Conservation (phyloP, 371 early-diverging fungal species). For the Apophysomyces elegans region DNA sequence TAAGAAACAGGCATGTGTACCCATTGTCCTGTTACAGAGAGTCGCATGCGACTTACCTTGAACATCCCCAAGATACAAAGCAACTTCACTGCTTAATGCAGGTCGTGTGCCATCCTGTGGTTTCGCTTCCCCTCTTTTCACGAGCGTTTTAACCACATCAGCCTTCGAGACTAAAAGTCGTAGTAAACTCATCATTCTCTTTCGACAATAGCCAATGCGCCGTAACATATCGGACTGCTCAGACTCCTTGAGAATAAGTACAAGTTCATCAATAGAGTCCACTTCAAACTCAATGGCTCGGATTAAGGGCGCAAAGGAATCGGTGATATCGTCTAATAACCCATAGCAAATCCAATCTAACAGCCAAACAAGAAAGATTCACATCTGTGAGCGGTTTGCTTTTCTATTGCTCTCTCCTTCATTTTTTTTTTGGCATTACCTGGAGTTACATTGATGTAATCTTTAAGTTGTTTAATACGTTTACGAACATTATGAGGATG, state of each 20-base stretch:
- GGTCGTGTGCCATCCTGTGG: conserved; percentile 40
- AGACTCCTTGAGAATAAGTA: conserved; percentile 85
- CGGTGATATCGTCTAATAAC: conserved; percentile 84
- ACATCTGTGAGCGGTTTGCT: conserved; percentile 37
- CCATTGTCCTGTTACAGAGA: background rate
- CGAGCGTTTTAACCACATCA: conserved; percentile 80
- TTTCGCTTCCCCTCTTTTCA: conserved; percentile 73
- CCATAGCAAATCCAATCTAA: conserved; percentile 92
- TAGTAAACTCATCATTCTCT: conserved; percentile 75
- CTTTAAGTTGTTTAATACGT: conserved; percentile 73
- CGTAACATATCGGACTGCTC: conserved; percentile 89
- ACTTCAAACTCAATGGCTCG: conserved; percentile 86
- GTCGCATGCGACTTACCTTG: conserved; percentile 54
- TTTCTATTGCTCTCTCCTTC: background rate
- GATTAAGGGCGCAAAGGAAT: conserved; percentile 82
- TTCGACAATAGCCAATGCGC: conserved; percentile 84
- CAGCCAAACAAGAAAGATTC: background rate
- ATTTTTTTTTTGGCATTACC: conserved; percentile 28
- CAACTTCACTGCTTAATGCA: conserved; percentile 65
- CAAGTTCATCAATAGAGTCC: conserved; percentile 89
- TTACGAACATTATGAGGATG: conserved; percentile 79
- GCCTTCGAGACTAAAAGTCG: conserved; percentile 79
- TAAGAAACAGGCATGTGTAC: no score
- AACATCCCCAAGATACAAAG: conserved; percentile 90
- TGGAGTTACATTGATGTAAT: conserved; percentile 66